Percentiles rank a stretch among this genome's conserved stretches.
Evolutionary conservation across 2,329 filamentous ascomycete species (phyloP).

Genomic region (Cercospora sp.): DNA sequence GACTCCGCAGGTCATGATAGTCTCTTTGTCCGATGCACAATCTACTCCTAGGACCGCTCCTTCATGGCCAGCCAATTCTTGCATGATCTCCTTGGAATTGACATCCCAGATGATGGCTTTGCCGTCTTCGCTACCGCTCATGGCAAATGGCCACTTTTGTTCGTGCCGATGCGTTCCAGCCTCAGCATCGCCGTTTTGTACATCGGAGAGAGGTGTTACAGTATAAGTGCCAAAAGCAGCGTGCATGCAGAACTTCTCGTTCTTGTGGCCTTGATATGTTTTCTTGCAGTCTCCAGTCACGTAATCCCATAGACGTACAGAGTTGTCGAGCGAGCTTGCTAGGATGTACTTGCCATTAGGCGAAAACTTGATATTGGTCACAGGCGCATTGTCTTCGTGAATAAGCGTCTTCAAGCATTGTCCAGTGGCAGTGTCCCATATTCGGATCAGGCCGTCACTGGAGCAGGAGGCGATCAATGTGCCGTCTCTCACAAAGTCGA

Average conservation of each 20-base stretch:
- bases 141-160: slow-evolving; percentile 62
- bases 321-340: slow-evolving; percentile 87
- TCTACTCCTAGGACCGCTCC: slow-evolving; percentile 62
- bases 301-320: slow-evolving; percentile 92
- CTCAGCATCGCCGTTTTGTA: slow-evolving; percentile 14
- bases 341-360: slow-evolving; percentile 93
- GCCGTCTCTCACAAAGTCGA: slow-evolving; percentile 90
- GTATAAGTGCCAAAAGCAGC: slow-evolving; percentile 76
- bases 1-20: slow-evolving; percentile 63
- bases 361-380: slow-evolving; percentile 85
- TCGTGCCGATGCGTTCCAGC: slow-evolving; percentile 18
- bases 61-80: slow-evolving; percentile 60
- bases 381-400: slow-evolving; percentile 91
- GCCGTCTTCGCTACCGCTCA: slow-evolving; percentile 85
- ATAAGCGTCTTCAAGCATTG: slow-evolving; percentile 94
- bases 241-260: slow-evolving; percentile 79
- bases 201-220: slow-evolving; percentile 5
- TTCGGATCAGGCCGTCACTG: slow-evolving; percentile 84
- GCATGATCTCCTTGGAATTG: slow-evolving; percentile 76
- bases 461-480: slow-evolving; percentile 90
- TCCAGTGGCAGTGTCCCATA: slow-evolving; percentile 94
- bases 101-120: slow-evolving; percentile 89
- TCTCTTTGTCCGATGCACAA: slow-evolving; percentile 55
- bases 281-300: slow-evolving; percentile 88
- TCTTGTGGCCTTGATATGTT: slow-evolving; percentile 92